Evolutionary conservation across 805 yeast genomes (phyloP).

Genomic region (Tetrapisispora taiwanensis): DNA sequence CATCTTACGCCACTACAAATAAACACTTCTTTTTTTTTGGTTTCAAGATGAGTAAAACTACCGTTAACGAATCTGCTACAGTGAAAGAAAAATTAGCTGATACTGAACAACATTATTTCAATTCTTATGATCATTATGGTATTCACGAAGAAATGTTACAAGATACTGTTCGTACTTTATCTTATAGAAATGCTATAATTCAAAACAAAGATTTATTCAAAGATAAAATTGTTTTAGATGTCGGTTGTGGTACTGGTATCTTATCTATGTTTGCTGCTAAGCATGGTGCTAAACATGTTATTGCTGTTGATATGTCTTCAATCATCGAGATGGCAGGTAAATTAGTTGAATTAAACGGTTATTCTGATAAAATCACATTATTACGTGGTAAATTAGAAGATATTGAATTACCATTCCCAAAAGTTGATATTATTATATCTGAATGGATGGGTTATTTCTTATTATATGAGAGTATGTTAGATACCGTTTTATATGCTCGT

Average conservation of each 20-base stretch:
- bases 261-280: conserved; percentile 95
- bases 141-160: conserved; percentile 98
- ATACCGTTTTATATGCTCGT: conserved; percentile 88
- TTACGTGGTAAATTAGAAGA: conserved; percentile 93
- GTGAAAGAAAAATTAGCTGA: conserved; percentile 54
- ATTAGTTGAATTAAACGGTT: conserved; percentile 75
- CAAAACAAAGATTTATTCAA: conserved; percentile 83
- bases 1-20: too few species aligned
- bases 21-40: too few species aligned
- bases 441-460: conserved; percentile 99
- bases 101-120: conserved; percentile 86
- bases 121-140: conserved; percentile 92
- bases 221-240: conserved; percentile 90
- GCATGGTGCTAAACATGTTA: conserved; percentile 98
- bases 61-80: conserved; percentile 44
- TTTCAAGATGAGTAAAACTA: conserved; percentile 18
- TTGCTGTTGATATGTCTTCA: conserved; percentile 94
- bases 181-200: conserved; percentile 86
- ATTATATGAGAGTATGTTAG: conserved; percentile 94
- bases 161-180: conserved; percentile 83
- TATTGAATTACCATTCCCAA: conserved; percentile 68
- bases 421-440: conserved; percentile 89
- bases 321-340: conserved; percentile 94
- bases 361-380: conserved; percentile 74
- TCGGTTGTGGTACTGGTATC: conserved; percentile 98